Conservation (phyloP, 495 filamentous ascomycete genomes). For the Daldinia childiae region DNA sequence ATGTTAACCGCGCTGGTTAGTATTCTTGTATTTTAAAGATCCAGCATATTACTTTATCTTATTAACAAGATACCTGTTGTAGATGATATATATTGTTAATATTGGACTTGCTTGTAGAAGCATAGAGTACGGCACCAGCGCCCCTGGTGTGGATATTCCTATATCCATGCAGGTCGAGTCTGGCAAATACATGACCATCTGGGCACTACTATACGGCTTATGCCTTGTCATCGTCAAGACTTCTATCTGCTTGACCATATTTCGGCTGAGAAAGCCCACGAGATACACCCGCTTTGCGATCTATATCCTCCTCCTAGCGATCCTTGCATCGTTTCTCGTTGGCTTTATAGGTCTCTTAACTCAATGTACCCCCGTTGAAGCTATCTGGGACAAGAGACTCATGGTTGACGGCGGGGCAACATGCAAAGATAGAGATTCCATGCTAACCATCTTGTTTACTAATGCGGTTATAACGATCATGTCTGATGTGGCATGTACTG, state of each 20-base stretch:
- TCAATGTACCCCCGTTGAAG: constrained; percentile 17
- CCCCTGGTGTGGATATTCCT: not conserved
- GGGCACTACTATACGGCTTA: constrained; percentile 22
- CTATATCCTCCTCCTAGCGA: constrained; percentile 10
- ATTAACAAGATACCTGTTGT: constrained; percentile 2
- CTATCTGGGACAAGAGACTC: constrained; percentile 24
- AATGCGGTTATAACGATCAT: constrained; percentile 13
- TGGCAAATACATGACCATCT: constrained; percentile 29
- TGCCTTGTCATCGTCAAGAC: constrained; percentile 32
- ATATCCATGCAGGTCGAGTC: not conserved
- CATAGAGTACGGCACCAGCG: constrained; percentile 11
- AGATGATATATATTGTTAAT: constrained; percentile 18
- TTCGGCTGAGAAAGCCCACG: constrained; percentile 25
- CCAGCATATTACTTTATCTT: not conserved
- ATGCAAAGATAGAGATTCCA: not conserved
- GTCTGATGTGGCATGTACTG: constrained; percentile 33
- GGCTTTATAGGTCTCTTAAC: constrained; percentile 12
- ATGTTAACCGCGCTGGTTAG: constrained; percentile 32
- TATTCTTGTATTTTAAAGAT: not conserved
- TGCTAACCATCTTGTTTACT: constrained; percentile 14
- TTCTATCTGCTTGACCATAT: constrained; percentile 36
- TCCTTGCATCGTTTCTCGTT: constrained; percentile 11
- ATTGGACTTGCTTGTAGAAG: constrained; percentile 9
- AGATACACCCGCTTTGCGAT: constrained; percentile 18
- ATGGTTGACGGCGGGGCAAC: constrained; percentile 1